A percentile compares a stretch with the other conserved stretches of the same genome.
Conservation (phyloP, 129 eudicot species). For the Apium graveolens region DNA sequence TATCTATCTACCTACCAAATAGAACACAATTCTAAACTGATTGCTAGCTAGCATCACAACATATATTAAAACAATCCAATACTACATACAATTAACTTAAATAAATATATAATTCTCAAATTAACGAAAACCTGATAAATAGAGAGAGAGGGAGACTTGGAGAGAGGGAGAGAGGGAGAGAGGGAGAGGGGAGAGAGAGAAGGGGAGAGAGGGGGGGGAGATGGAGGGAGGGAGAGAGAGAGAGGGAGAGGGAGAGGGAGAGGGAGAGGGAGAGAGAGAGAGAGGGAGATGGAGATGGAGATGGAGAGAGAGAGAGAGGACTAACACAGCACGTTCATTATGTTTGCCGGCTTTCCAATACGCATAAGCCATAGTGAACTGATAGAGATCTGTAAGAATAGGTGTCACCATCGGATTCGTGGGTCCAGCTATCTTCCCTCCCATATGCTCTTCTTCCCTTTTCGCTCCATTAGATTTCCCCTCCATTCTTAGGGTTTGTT, state of each 20-base stretch:
- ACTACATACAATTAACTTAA: background rate
- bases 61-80: background rate
- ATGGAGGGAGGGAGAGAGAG: background rate
- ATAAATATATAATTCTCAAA: background rate
- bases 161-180: background rate
- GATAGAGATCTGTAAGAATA: conserved; percentile 85
- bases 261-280: background rate
- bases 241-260: background rate
- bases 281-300: background rate
- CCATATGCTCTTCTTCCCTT: background rate
- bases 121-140: background rate
- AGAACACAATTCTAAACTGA: background rate
- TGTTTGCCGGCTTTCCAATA: conserved; percentile 99
- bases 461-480: conserved; percentile 29
- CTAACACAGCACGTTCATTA: conserved; percentile 91
- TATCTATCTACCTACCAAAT: background rate
- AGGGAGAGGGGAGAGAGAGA: background rate
- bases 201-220: background rate
- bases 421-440: conserved; percentile 42
- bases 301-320: background rate
- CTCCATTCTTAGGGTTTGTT: conserved; percentile 18
- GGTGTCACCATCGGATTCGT: conserved; percentile 99
- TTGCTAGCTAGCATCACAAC: background rate
- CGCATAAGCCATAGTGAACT: conserved; percentile 98
- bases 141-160: background rate